These are phyloP conservation scores for Neonectria neomacrospora DNA, from an alignment of 2,329 filamentous ascomycete species.

Conservation along the genomic window DNA sequence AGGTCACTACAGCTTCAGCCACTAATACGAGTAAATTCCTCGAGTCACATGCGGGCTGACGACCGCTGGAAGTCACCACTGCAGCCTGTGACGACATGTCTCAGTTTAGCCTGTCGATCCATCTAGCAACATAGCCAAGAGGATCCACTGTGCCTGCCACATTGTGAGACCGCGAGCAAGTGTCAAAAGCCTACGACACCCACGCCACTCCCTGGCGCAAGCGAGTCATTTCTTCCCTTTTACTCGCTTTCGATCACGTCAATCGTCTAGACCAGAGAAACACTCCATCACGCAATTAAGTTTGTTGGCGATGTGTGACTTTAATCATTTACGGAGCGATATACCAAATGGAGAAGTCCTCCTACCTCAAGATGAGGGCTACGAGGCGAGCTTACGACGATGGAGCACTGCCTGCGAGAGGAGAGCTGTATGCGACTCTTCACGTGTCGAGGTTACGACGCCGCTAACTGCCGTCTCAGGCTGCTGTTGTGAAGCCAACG, in stretches of 20 bases:
- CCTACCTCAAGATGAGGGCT: constrained; percentile 46
- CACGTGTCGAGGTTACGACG: neutral
- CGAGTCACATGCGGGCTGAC: constrained; percentile 3
- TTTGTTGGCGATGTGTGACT: constrained; percentile 31
- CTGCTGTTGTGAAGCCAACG: constrained; percentile 54
- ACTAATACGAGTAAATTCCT: neutral
- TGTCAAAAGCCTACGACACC: constrained; percentile 26
- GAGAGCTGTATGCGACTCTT: constrained; percentile 42
- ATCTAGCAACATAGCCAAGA: constrained; percentile 4
- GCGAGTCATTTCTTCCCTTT: neutral
- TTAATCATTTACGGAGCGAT: constrained; percentile 29
- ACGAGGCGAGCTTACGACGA: constrained; percentile 47
- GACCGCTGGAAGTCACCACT: constrained; percentile 14
- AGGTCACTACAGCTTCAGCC: neutral
- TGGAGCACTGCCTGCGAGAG: constrained; percentile 52
- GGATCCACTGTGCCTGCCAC: constrained; percentile 20
- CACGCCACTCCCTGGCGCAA: neutral
- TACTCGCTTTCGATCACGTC: neutral
- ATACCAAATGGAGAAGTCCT: constrained; percentile 41
- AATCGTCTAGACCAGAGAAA: neutral
- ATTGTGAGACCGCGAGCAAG: constrained; percentile 26
- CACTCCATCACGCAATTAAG: neutral
- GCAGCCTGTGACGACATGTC: constrained; percentile 40
- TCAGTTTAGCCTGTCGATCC: constrained; percentile 12
- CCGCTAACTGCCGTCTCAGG: constrained; percentile 41